Base-by-base conservation (phyloP, 805 yeast genomes). In the Candida easanensis region DNA sequence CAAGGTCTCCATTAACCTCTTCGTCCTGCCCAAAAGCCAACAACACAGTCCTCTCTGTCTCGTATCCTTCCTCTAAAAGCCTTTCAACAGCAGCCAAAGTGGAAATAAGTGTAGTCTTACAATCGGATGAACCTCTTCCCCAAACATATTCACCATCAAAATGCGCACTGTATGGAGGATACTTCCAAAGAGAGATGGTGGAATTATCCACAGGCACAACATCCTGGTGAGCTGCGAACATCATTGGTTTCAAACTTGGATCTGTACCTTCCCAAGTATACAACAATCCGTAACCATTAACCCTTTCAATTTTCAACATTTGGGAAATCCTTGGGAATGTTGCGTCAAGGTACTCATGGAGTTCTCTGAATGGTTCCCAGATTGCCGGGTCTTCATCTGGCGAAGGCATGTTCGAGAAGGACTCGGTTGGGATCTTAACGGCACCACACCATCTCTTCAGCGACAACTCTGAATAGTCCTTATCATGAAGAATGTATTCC, bases 201-300 rank as follows among this genome's bases (percentile, higher is more conserved):
- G 11, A 15, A 11, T 30, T 56, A 56, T 79, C 84, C 4, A 84
- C 84, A 0, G 95, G 95, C 15, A 88, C 96, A 4, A 82, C 88
- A 57, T 88, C 96, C 58, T 82, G 87, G 60, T 88, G 96, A 2
- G 93, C 90, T 62, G 83, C 75, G 37, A 85, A 65, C 62, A 88
- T 53, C 18, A 82, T 52, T 6, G 96, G 96, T 57, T 82, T 79
- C 52, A 81, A 63, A 2, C 57, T 45, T 1, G 53, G 20, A 33
- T 75, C 57, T 3, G 74, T 59, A 11, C 95, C 95, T 44, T 72
- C 59, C 76, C 84, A 77, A 16, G 87, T 80, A 56, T 70, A 73
- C 4, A 88, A 68, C 43, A 87, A 63, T 3, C 88, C 91, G 44
- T 79, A 69, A 17, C 76, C 73, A 54, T 86, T 85, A 42, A 84